Percentiles rank a stretch among this genome's conserved stretches.
phyloP scores from a whole-genome alignment of 2,329 filamentous ascomycete species.

The Colletotrichum sp. region DNA sequence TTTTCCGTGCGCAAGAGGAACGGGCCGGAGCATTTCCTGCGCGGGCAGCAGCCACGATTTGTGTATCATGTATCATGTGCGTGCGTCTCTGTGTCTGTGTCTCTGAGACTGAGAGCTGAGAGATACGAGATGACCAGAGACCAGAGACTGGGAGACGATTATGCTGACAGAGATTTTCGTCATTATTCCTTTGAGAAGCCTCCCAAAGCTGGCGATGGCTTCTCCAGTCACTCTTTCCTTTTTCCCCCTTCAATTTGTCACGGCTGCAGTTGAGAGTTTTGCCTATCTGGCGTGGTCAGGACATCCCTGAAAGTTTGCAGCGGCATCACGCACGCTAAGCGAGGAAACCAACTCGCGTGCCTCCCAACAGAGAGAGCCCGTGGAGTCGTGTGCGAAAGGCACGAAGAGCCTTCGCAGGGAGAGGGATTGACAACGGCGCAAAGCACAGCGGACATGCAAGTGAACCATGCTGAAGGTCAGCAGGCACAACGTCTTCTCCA shows the following conservation, averaged over 20 bases:
- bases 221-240: background rate
- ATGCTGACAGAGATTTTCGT: background rate
- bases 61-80: background rate
- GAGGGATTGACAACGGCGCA: background rate
- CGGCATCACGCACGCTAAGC: background rate
- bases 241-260: background rate
- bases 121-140: background rate
- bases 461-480: background rate
- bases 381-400: background rate
- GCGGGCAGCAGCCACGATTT: background rate
- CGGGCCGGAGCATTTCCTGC: background rate
- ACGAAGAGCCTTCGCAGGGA: background rate
- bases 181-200: background rate
- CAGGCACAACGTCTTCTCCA: background rate
- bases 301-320: background rate
- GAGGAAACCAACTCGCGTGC: background rate
- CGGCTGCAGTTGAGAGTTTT: background rate
- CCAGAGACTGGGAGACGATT: background rate
- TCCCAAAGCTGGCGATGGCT: background rate
- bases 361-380: background rate
- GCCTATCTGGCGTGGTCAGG: background rate
- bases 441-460: background rate
- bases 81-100: background rate
- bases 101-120: background rate
- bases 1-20: background rate